These are phyloP conservation scores for Blumeriella jaapii DNA, from an alignment of 2,329 filamentous ascomycete species.

Conservation along the genomic window DNA sequence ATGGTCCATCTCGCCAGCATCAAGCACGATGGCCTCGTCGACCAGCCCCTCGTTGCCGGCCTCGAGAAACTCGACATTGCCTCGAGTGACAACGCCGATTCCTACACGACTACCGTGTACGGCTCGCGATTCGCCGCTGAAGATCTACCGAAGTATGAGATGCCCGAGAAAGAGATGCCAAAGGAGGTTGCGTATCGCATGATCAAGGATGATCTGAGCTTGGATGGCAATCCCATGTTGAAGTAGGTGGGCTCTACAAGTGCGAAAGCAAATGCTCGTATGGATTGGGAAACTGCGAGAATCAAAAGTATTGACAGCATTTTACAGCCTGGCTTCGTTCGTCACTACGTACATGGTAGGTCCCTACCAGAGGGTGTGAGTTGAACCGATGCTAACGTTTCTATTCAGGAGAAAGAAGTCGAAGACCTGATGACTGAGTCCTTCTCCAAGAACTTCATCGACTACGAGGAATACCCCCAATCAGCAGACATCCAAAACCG, in stretches of 20 bases:
- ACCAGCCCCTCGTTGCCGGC: conserved; percentile 28
- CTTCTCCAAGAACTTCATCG: conserved; percentile 92
- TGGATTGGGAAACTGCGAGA: no score
- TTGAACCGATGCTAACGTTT: neutral
- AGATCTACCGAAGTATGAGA: conserved; percentile 72
- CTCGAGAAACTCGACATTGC: conserved; percentile 36
- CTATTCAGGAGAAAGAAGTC: conserved; percentile 71
- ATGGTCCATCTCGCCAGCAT: conserved; percentile 40
- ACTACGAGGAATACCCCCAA: conserved; percentile 76
- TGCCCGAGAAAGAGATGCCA: conserved; percentile 87
- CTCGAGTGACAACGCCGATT: conserved; percentile 10
- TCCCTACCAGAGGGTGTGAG: neutral
- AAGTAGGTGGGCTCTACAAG: conserved; percentile 43
- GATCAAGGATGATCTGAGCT: conserved; percentile 88
- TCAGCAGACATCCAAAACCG: conserved; percentile 82
- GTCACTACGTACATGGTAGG: conserved; percentile 91
- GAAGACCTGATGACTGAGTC: conserved; percentile 92
- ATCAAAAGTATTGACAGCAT: no score
- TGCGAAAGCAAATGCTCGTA: no score
- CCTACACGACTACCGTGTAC: conserved; percentile 48
- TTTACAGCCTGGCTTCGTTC: conserved; percentile 73
- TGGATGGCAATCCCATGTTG: conserved; percentile 85
- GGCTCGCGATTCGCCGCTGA: conserved; percentile 72
- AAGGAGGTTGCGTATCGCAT: conserved; percentile 86
- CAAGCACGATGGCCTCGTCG: conserved; percentile 19